Evolutionary conservation across 2,329 filamentous ascomycete genomes (phyloP).

Genomic region (Akanthomyces lecanii): DNA sequence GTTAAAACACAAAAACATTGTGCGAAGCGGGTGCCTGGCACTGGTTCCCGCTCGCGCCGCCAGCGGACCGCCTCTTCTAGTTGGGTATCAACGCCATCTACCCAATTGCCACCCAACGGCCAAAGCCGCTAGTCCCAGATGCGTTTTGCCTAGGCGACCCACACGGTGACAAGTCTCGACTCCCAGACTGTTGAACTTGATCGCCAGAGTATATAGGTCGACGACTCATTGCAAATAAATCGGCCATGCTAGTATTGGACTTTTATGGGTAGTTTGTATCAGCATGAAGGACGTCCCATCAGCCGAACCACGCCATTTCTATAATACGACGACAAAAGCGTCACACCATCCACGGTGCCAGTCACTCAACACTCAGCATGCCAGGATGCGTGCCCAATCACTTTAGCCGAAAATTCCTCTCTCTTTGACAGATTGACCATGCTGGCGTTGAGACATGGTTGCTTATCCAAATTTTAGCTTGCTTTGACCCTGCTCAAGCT

Average conservation of each 20-base stretch:
- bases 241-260: neutral
- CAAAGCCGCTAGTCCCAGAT: conserved; percentile 5
- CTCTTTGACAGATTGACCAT: neutral
- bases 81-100: conserved; percentile 16
- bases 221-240: neutral
- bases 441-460: conserved; percentile 10
- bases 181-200: neutral
- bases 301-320: conserved; percentile 1
- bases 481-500: conserved; percentile 55
- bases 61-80: conserved; percentile 6
- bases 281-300: neutral
- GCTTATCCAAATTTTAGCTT: conserved; percentile 56
- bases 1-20: conserved; percentile 8
- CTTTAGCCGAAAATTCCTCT: neutral
- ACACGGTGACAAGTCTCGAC: neutral
- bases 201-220: conserved; percentile 10
- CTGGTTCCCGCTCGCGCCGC: conserved; percentile 14
- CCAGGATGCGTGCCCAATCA: neutral
- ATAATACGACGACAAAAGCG: neutral
- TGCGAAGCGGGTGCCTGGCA: conserved; percentile 12
- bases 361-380: neutral
- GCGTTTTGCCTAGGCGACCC: neutral
- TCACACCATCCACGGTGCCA: neutral
- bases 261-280: neutral
- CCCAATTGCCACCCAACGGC: conserved; percentile 16